Evolutionary conservation across 768 basidiomycete species (phyloP), one percentile per base, ranked within the genome.

Genomic region (Boletus tylopilopsis): DNA sequence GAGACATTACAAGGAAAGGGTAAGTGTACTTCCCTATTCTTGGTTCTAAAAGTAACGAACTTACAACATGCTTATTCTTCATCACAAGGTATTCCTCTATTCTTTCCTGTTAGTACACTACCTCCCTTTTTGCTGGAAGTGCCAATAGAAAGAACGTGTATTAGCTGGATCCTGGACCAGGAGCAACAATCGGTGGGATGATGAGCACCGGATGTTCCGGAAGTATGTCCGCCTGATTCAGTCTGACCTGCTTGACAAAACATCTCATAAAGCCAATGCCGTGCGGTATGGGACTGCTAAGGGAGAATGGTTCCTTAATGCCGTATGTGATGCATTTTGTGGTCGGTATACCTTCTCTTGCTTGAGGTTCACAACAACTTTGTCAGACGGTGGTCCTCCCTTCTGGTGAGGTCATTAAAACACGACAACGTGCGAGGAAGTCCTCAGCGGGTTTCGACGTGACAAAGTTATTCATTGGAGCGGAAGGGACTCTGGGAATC

Each of bases 221-320:
- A 50, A 92, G 91, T 78, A 71, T 64, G 71, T 69, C 57, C 13
- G 38, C 18, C 13, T 44, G 6, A 10, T 13, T 27, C 6, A 18
- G 21, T 24, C 18, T 38, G n/a, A 40, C 12, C 8, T 80, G 5
- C n/a, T 38, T 45, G 27, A 49, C 23, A 1, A 45, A 32, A 7
- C 11, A 44, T 47, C 19, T 41, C 8, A n/a, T n/a, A n/a, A 56
- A 63, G 87, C 87, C 0, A 90, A 89, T 56, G 87, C 88, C 2
- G 89, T 90, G 2, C 72, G 90, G 21, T 94, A 93, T 61, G 93
- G 90, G 10, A 94, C 91, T 7, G 91, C 90, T 0, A 90, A 86
- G 62, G 88, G 75, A 0, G 91, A 94, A 69, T 94, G 91, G 92
- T 90, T 94, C 60, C 71, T 94, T 35, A 94, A 93, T 57, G 79